Evolutionary conservation across 306 rosid genomes (phyloP).

Genomic region (Vigna mungo): DNA sequence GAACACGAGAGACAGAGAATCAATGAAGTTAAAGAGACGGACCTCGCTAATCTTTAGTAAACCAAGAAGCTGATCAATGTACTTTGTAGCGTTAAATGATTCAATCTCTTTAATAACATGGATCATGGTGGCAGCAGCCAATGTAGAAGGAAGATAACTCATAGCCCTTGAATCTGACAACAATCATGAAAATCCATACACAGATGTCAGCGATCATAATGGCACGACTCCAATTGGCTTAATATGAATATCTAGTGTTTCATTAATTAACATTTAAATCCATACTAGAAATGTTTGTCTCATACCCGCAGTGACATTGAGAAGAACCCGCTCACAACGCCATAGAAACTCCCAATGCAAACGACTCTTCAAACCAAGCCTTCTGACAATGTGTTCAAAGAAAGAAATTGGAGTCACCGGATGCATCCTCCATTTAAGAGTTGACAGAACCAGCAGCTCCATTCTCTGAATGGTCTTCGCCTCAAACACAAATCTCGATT

Average conservation of each 20-base stretch:
- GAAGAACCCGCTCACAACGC: constrained; percentile 79
- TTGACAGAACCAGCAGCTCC: constrained; percentile 90
- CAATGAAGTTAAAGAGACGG: constrained; percentile 33
- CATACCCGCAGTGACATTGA: constrained; percentile 71
- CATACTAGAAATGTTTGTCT: not conserved
- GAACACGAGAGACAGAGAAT: constrained; percentile 8
- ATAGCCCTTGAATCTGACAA: constrained; percentile 70
- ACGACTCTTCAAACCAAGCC: constrained; percentile 74
- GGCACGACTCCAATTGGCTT: not conserved
- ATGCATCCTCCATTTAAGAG: constrained; percentile 93
- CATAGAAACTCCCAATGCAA: constrained; percentile 82
- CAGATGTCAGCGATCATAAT: constrained; percentile 25
- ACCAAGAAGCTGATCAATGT: constrained; percentile 72
- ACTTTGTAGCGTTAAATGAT: constrained; percentile 61
- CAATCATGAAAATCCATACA: constrained; percentile 9
- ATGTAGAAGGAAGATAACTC: constrained; percentile 73
- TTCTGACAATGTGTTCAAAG: constrained; percentile 81
- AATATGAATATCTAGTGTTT: not conserved
- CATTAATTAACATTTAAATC: constrained; percentile 20
- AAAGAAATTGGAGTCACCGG: constrained; percentile 91
- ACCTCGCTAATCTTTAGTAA: constrained; percentile 84
- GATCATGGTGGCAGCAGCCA: constrained; percentile 90
- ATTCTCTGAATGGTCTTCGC: constrained; percentile 90
- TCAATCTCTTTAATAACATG: constrained; percentile 77
- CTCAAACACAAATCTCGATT: constrained; percentile 75